A percentile compares a stretch with the other conserved stretches of the same genome.
These are phyloP conservation scores for Neodidymelliopsis sp. DNA, from an alignment of 2,329 filamentous ascomycete genomes.

Conservation along the genomic window DNA sequence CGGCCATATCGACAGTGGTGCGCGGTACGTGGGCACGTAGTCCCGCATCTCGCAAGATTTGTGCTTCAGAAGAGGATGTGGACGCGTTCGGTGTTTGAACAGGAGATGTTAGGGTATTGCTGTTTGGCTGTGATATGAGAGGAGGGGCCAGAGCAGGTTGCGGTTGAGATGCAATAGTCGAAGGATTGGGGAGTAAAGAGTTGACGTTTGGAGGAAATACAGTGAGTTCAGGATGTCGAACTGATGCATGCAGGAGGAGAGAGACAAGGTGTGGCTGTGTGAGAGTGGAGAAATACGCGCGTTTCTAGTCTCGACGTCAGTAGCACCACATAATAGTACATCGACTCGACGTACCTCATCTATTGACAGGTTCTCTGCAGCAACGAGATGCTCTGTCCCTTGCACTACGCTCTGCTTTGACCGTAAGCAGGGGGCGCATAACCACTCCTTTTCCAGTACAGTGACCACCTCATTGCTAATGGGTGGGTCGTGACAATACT, in stretches of 20 bases:
- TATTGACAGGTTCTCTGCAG: slow-evolving; percentile 49
- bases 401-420: slow-evolving; percentile 40
- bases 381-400: slow-evolving; percentile 49
- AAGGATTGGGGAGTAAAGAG: slow-evolving; percentile 29
- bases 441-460: slow-evolving; percentile 74
- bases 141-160: slow-evolving; percentile 19
- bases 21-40: slow-evolving; percentile 19
- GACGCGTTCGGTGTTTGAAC: slow-evolving; percentile 36
- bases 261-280: slow-evolving; percentile 68
- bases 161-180: slow-evolving; percentile 19
- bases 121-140: slow-evolving; percentile 42
- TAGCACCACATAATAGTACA: not conserved
- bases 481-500: slow-evolving; percentile 78
- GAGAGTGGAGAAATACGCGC: slow-evolving; percentile 68
- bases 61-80: slow-evolving; percentile 45
- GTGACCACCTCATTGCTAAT: slow-evolving; percentile 74
- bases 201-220: slow-evolving; percentile 62
- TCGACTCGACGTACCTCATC: slow-evolving; percentile 51
- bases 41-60: slow-evolving; percentile 38
- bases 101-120: slow-evolving; percentile 23
- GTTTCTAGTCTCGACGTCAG: slow-evolving; percentile 58
- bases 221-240: slow-evolving; percentile 69
- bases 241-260: slow-evolving; percentile 68
- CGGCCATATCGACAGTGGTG: slow-evolving; percentile 30
- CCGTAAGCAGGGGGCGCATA: slow-evolving; percentile 67